Conservation (phyloP, 2,329 filamentous ascomycete genomes). For the Claviceps citrina region DNA sequence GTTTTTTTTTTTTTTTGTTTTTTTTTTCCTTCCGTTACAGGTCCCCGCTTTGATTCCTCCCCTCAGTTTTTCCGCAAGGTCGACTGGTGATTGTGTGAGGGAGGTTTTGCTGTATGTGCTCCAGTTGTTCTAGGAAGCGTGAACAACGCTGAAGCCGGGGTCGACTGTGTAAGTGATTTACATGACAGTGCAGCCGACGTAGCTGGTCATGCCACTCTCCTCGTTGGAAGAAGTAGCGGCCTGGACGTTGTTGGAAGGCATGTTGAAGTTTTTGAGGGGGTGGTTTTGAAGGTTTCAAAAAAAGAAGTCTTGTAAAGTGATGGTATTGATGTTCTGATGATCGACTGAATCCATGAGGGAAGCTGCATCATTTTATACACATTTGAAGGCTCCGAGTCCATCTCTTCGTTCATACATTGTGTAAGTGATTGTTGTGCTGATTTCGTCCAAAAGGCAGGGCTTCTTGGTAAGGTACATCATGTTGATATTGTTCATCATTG, state of each 20-base stretch:
- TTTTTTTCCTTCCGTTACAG: too few relatives aligned
- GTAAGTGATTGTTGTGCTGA: too few relatives aligned
- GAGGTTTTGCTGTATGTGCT: not conserved
- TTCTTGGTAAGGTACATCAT: not conserved
- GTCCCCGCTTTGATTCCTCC: not conserved
- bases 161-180: slow-evolving; percentile 11
- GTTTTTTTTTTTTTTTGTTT: too few relatives aligned
- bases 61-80: not conserved
- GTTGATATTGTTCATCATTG: slow-evolving; percentile 3
- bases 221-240: slow-evolving; percentile 7
- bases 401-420: too few relatives aligned
- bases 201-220: not conserved
- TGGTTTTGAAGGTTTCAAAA: not conserved
- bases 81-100: not conserved
- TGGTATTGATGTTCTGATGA: not conserved
- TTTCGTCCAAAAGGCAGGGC: not conserved
- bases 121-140: not conserved
- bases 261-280: slow-evolving; percentile 10
- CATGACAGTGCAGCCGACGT: slow-evolving; percentile 19
- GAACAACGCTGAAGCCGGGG: not conserved
- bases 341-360: not conserved
- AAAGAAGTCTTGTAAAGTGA: not conserved
- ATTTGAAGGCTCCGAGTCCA: not conserved
- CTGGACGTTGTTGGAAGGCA: slow-evolving; percentile 16
- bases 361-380: not conserved